Conservation (phyloP, 768 basidiomycete genomes). For the Boletus patriciae region DNA sequence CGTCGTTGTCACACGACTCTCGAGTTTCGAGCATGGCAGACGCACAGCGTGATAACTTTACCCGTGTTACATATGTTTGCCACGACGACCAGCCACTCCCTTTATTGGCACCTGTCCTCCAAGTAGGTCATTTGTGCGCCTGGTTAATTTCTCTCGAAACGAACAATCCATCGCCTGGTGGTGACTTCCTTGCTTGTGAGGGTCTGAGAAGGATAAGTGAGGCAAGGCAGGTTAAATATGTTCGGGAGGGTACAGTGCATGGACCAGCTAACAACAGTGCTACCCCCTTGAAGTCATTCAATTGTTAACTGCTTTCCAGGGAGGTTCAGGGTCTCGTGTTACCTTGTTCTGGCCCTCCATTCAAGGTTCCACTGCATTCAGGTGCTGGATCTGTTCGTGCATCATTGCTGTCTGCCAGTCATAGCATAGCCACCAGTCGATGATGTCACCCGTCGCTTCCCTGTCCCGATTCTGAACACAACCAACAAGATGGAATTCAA, state of each 20-base stretch:
- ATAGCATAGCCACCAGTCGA: too few relatives aligned
- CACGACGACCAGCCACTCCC: neutral
- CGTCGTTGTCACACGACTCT: neutral
- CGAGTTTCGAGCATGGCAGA: neutral
- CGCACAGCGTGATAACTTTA: neutral
- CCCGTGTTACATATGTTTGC: neutral
- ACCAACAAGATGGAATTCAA: too few relatives aligned
- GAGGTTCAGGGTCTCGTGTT: too few relatives aligned
- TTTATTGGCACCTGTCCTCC: neutral
- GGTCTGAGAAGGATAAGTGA: neutral
- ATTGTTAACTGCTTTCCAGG: too few relatives aligned
- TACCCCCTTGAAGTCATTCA: neutral
- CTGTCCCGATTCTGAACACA: too few relatives aligned
- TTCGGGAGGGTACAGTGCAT: neutral
- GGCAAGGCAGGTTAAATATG: slow-evolving; percentile 17
- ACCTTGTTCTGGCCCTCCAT: too few relatives aligned
- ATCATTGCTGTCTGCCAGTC: too few relatives aligned
- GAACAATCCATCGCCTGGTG: neutral
- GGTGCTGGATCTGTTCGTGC: too few relatives aligned
- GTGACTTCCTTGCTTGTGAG: slow-evolving; percentile 23
- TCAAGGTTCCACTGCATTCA: too few relatives aligned
- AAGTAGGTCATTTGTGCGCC: neutral
- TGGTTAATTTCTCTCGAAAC: neutral
- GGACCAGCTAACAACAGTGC: slow-evolving; percentile 5
- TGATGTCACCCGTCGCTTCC: too few relatives aligned